Base-by-base conservation (phyloP, 176 grass and related monocot genomes). In the Puccinellia tenuiflora region DNA sequence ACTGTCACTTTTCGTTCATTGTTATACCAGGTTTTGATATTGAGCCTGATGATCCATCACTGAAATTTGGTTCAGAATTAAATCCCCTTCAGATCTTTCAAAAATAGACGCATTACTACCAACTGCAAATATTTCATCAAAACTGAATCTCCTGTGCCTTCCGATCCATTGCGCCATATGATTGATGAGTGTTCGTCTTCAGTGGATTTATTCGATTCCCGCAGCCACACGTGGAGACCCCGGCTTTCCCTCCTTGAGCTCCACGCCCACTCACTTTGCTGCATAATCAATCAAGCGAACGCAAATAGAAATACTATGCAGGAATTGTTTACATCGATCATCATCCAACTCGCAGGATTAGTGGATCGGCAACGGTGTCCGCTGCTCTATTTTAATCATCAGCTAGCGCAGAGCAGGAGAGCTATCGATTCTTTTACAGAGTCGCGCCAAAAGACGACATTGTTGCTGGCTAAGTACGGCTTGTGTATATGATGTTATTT, bases 201-300 rank as follows among this genome's bases (percentile, higher is more conserved):
- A 35, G 25, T 60, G 35, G 37, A 22, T 83, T 47, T 42, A 82
- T 79, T 86, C 22, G 26, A 50, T 57, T 46, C 26, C 39, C 46
- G 25, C 0, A 82, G 54, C 31, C 74, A 79, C 84, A 86, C 79
- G 88, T 86, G 88, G 66, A 79, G 50, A 74, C 56, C 52, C 83
- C 79, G 65, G 10, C 31, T 86, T 83, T 79, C 56, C 66, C 88
- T 79, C 84, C 66, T 79, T 81, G 84, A 79, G 56, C 84, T 79
- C 79, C 79, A 57, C 74, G 46, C 73, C 30, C 35, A 15, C 68
- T 38, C 21, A 17, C 24, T 81, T 75, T 82, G 26, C 75, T 46
- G 73, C 18, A 43, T 81, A 64, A 77, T 62, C 57, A 70, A 53
- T 81, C 62, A 70, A 81, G 42, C 52, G 31, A 43, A 25, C 29